Base-by-base conservation (phyloP, 2,329 filamentous ascomycete genomes). In the Fusarium tuaranense region DNA sequence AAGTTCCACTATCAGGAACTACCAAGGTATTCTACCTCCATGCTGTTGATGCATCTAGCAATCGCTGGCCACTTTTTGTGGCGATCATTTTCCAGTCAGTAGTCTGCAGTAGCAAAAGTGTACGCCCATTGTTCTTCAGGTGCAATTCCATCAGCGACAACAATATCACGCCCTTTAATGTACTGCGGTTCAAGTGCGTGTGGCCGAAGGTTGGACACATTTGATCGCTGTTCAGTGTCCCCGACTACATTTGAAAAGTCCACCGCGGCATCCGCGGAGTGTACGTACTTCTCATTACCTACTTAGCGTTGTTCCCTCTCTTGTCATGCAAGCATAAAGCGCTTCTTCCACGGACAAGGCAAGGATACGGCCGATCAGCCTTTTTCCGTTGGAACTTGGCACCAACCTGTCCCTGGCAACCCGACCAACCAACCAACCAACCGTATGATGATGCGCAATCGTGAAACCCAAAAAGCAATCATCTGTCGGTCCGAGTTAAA, bases 91-190 rank as follows among this genome's bases (percentile, higher is more conserved):
- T n/a, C 38, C 9, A 20, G 39, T 12, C 1, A 41, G 1, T 6
- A 9, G 3, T 20, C 39, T 1, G 18, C 18, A 13, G 39, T n/a
- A 20, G n/a, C 2, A 41, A 41, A n/a, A n/a, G 2, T 41, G 18
- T n/a, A n/a, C n/a, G n/a, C 16, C 7, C 6, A 8, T 38, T 16
- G 2, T 38, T 38, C 36, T 18, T 38, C 18, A 4, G 18, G 36
- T 8, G 13, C 7, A 38, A 18, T 38, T 8, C 16, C 36, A 9
- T 41, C 39, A 6, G 2, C 1, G 18, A 20, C 20, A n/a, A 20
- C 1, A 20, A 20, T 3, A 41, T 7, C 18, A 10, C 7, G 0
- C 8, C 3, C 9, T 12, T 41, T n/a, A 0, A 12, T 20, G 3
- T 12, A 7, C 7, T 20, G n/a, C 39, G 13, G 8, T 32, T 3